phyloP scores from a whole-genome alignment of 2,329 filamentous ascomycete genomes.

The Penicillium sp. region DNA sequence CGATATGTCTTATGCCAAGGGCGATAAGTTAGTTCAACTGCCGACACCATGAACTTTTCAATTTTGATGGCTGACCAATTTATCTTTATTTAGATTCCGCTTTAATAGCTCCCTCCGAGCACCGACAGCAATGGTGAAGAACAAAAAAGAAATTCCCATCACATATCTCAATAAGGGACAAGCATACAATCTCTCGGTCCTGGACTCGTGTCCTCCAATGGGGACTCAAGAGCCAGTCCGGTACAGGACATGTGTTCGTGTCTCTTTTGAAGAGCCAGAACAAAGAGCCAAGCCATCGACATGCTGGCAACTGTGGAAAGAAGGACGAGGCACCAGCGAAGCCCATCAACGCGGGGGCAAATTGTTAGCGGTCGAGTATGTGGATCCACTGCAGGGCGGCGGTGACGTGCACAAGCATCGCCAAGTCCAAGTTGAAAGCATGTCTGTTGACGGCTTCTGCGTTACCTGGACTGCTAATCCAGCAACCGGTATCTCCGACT shows the following conservation, averaged over 20 bases:
- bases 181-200: constrained; percentile 82
- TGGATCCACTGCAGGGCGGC: constrained; percentile 64
- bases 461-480: constrained; percentile 81
- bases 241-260: constrained; percentile 89
- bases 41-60: constrained; percentile 17
- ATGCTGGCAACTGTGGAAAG: constrained; percentile 94
- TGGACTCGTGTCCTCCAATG: constrained; percentile 70
- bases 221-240: constrained; percentile 62
- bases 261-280: constrained; percentile 95
- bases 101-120: constrained; percentile 90
- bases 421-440: constrained; percentile 69
- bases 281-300: constrained; percentile 79
- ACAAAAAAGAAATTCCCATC: constrained; percentile 87
- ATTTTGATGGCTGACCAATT: constrained; percentile 14
- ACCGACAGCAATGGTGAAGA: constrained; percentile 89
- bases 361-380: constrained; percentile 91
- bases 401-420: constrained; percentile 58
- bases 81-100: constrained; percentile 64
- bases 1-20: constrained; percentile 29
- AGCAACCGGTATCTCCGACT: constrained; percentile 67
- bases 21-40: constrained; percentile 56
- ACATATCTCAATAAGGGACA: constrained; percentile 98
- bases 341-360: constrained; percentile 91
- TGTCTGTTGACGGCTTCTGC: constrained; percentile 92
- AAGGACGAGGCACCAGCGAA: constrained; percentile 92